Percentiles rank a stretch among this genome's conserved stretches.
phyloP scores from a whole-genome alignment of 495 filamentous ascomycete species.

The Podospora comata region DNA sequence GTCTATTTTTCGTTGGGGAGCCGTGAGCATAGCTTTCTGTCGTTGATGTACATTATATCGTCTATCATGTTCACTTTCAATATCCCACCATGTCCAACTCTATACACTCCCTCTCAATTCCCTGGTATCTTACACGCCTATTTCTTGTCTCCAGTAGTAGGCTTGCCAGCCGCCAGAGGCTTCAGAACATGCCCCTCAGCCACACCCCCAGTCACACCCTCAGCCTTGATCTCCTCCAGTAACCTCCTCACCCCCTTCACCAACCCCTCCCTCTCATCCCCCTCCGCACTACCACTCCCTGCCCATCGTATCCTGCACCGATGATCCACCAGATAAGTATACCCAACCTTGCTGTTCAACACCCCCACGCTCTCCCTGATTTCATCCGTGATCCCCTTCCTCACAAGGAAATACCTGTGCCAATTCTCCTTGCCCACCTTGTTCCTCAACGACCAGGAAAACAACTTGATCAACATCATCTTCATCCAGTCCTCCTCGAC shows the following conservation, averaged over 20 bases:
- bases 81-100: background rate
- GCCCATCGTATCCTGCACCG: slow-evolving; percentile 92
- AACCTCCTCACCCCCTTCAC: slow-evolving; percentile 66
- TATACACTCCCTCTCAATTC: background rate
- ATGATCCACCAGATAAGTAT: slow-evolving; percentile 87
- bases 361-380: slow-evolving; percentile 76
- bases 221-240: slow-evolving; percentile 53
- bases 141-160: slow-evolving; percentile 9
- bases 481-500: slow-evolving; percentile 77
- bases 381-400: slow-evolving; percentile 67
- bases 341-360: slow-evolving; percentile 85
- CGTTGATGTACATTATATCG: background rate
- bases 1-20: slow-evolving; percentile 8
- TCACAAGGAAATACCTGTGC: slow-evolving; percentile 77
- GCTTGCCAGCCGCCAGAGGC: background rate
- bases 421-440: slow-evolving; percentile 59
- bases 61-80: background rate
- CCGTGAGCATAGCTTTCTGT: background rate
- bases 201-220: slow-evolving; percentile 24
- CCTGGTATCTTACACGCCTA: background rate
- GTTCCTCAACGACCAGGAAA: slow-evolving; percentile 59
- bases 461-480: slow-evolving; percentile 67
- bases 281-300: slow-evolving; percentile 72
- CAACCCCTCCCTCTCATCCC: slow-evolving; percentile 66
- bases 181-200: slow-evolving; percentile 20